Conservation (phyloP, 139 green algal genomes). For the Chlamydomonas eustigma region DNA sequence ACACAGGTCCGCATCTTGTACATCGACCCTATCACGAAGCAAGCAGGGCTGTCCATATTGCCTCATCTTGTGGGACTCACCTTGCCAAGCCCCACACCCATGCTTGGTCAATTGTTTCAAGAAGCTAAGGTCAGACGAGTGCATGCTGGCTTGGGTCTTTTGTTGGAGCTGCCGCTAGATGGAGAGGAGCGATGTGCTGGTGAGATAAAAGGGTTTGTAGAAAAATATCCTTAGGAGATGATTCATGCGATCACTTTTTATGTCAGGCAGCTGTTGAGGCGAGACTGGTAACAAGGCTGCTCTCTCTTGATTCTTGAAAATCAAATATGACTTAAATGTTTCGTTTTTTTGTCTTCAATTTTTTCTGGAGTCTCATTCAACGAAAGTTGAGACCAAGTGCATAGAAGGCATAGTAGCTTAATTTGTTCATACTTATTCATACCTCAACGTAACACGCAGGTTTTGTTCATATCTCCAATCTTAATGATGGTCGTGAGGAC, state of each 20-base stretch:
- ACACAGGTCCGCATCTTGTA: slow-evolving; percentile 77
- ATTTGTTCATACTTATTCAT: no score
- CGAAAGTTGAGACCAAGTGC: no score
- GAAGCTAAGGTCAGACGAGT: slow-evolving; percentile 59
- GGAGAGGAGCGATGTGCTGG: background rate
- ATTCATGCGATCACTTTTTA: no score
- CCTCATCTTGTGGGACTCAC: slow-evolving; percentile 59
- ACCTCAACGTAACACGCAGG: background rate
- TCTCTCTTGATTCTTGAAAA: no score
- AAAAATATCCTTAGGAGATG: no score
- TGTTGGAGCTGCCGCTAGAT: slow-evolving; percentile 60
- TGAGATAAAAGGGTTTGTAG: no score
- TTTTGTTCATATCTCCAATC: slow-evolving; percentile 67
- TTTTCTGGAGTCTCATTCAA: no score
- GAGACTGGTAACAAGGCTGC: no score
- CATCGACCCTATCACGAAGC: slow-evolving; percentile 70
- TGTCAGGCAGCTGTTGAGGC: no score
- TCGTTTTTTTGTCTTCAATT: no score
- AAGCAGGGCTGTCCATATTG: slow-evolving; percentile 71
- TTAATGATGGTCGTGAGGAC: slow-evolving; percentile 63
- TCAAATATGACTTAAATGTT: no score
- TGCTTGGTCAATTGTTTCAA: slow-evolving; percentile 50
- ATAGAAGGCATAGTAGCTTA: no score
- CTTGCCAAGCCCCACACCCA: slow-evolving; percentile 31
- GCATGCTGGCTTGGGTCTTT: slow-evolving; percentile 62